phyloP scores from a whole-genome alignment of 768 basidiomycete species.

The Hericium coralloides region DNA sequence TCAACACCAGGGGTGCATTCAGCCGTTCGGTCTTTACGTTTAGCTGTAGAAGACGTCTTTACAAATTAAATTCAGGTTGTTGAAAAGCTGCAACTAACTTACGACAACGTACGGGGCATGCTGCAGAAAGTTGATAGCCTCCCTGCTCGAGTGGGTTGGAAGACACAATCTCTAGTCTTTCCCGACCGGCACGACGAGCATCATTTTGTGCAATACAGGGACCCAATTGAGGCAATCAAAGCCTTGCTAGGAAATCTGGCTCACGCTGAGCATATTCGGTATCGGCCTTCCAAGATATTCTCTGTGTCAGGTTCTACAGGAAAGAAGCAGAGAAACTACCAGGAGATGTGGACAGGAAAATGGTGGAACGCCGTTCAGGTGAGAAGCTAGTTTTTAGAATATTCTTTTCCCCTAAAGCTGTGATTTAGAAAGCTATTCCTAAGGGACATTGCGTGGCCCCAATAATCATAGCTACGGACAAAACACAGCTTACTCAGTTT shows the following conservation, averaged over 20 bases:
- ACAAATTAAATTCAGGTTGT: neutral
- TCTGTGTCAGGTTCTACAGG: neutral
- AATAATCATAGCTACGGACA: conserved; percentile 17
- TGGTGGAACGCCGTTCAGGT: conserved; percentile 22
- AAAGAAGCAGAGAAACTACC: neutral
- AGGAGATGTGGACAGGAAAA: conserved; percentile 17
- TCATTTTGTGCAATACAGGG: neutral
- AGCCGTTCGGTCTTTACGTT: neutral
- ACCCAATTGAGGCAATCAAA: neutral
- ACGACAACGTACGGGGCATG: conserved; percentile 6
- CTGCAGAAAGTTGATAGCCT: conserved; percentile 21
- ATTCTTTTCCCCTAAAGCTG: neutral
- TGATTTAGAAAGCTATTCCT: neutral
- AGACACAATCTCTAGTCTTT: conserved; percentile 15
- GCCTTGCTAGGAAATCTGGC: neutral
- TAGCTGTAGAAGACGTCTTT: neutral
- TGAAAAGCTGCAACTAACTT: neutral
- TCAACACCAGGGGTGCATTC: conserved; percentile 1
- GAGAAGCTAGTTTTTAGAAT: neutral
- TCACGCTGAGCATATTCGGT: neutral
- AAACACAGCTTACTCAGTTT: conserved; percentile 17
- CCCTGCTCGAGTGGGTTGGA: conserved; percentile 21
- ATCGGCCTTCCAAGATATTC: neutral
- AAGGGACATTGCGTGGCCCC: conserved; percentile 9
- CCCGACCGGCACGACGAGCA: conserved; percentile 4